phyloP scores from a whole-genome alignment of 768 basidiomycete genomes.

The Rhodotorula graminis region DNA sequence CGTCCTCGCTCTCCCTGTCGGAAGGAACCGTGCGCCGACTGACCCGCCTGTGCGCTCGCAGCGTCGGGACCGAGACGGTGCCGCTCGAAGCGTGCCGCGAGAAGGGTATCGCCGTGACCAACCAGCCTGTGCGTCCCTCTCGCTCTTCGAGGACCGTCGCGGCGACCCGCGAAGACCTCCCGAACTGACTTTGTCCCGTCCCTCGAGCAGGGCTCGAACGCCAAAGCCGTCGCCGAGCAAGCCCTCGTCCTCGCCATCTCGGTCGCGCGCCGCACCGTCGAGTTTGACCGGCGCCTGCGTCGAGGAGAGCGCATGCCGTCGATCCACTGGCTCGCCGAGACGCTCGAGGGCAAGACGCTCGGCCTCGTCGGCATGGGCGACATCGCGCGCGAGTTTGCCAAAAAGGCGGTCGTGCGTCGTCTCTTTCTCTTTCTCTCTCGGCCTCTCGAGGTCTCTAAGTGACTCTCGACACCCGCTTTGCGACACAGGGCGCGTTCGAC shows the following conservation, averaged over 20 bases:
- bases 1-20: not conserved
- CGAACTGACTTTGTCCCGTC: no score
- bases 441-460: constrained; percentile 52
- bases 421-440: constrained; percentile 77
- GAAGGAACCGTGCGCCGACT: not conserved
- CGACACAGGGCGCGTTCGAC: constrained; percentile 55
- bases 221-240: constrained; percentile 14
- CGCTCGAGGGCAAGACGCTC: constrained; percentile 51
- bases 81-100: constrained; percentile 16
- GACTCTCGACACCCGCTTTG: constrained; percentile 48
- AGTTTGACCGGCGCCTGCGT: constrained; percentile 18
- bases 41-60: not conserved
- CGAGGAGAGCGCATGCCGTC: constrained; percentile 2
- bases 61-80: constrained; percentile 22
- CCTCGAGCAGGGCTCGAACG: constrained; percentile 17
- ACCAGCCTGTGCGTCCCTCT: constrained; percentile 12
- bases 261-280: not conserved
- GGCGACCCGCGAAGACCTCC: no score
- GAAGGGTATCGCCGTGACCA: constrained; percentile 7
- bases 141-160: no score
- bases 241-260: constrained; percentile 9
- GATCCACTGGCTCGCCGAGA: constrained; percentile 6
- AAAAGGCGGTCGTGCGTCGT: constrained; percentile 62
- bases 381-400: constrained; percentile 56
- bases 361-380: constrained; percentile 51